phyloP scores from a whole-genome alignment of 139 green algal species.

The Chlamydomonas asymmetrica region DNA sequence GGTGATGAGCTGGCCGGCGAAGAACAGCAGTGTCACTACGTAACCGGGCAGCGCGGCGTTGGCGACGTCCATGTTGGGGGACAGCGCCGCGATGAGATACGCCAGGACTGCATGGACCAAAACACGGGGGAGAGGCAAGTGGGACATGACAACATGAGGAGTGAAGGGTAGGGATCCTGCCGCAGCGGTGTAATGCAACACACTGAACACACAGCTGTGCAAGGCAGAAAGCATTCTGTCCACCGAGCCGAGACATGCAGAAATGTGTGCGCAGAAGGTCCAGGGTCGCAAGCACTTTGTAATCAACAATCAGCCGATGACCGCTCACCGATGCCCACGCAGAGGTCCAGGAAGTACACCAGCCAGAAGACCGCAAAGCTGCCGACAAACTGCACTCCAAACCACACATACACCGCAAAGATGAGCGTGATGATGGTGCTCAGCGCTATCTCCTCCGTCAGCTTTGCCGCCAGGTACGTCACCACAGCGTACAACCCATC shows the following conservation, averaged over 20 bases:
- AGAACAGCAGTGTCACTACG: slow-evolving; percentile 60
- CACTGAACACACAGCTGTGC: too few relatives aligned
- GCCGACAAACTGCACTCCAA: not conserved
- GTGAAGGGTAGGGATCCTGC: too few relatives aligned
- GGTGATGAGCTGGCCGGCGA: slow-evolving; percentile 60
- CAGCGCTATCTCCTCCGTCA: slow-evolving; percentile 40
- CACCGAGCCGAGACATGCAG: too few relatives aligned
- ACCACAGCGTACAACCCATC: slow-evolving; percentile 62
- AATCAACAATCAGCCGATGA: too few relatives aligned
- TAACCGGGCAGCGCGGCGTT: slow-evolving; percentile 60
- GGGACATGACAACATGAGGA: too few relatives aligned
- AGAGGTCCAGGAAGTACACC: slow-evolving; percentile 39
- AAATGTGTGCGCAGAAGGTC: too few relatives aligned
- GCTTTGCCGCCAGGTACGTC: slow-evolving; percentile 30
- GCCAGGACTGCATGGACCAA: too few relatives aligned
- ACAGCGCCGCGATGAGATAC: slow-evolving; percentile 68
- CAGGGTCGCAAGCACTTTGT: too few relatives aligned
- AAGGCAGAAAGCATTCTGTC: too few relatives aligned
- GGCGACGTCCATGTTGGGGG: slow-evolving; percentile 81
- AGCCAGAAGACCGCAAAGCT: slow-evolving; percentile 1
- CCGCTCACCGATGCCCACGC: slow-evolving; percentile 47
- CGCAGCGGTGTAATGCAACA: too few relatives aligned
- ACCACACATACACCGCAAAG: slow-evolving; percentile 7
- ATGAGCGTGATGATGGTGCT: not conserved
- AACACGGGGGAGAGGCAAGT: too few relatives aligned